Base-by-base conservation (phyloP, 495 filamentous ascomycete species). In the Filosporella fistucella region DNA sequence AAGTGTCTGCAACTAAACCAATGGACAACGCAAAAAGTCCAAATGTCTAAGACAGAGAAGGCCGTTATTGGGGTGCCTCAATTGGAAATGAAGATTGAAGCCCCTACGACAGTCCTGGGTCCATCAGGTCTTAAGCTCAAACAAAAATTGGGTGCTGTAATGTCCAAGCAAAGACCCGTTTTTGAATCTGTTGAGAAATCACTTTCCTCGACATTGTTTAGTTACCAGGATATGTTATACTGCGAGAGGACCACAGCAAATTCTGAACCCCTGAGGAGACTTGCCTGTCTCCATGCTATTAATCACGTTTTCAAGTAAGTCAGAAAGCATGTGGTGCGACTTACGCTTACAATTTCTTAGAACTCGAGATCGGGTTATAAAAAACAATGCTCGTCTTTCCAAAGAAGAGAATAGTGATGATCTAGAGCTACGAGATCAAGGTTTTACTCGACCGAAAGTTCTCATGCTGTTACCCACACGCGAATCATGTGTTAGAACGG, bases 381-480 rank as follows among this genome's bases (percentile, higher is more conserved):
- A 94, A 63, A 95, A 96, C 66, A 95, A 89, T 57, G 78, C 83
- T 17, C 85, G 81, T 43, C 68, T 94, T 10, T 65, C 76, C n/a
- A 70, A 70, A 24, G 70, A 72, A 25, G 59, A 61, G 8, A 55
- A 54, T 2, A 61, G 75, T 20, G 76, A 78, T 36, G 81, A 85
- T 23, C 68, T 88, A 18, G 93, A 97, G 42, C 70, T 89, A 22
- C 80, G 90, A 35, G 94, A 97, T 62, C 93, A 97, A 66, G 93
- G 94, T 3, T 98, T 96, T 63, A 96, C 93, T 0, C 76, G 93
- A 2, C 93, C 94, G 6, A 96, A 95, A 58, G 82, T 96, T 14
- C 76, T 98, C 18, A 84, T 96, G 54, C 72, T 98, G 30, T 66
- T 95, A 7, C 91, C 93, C 1, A 97, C 93, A 1, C 75, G 89